Evolutionary conservation across 768 basidiomycete genomes (phyloP).

Genomic region (Suillus ampliporus): DNA sequence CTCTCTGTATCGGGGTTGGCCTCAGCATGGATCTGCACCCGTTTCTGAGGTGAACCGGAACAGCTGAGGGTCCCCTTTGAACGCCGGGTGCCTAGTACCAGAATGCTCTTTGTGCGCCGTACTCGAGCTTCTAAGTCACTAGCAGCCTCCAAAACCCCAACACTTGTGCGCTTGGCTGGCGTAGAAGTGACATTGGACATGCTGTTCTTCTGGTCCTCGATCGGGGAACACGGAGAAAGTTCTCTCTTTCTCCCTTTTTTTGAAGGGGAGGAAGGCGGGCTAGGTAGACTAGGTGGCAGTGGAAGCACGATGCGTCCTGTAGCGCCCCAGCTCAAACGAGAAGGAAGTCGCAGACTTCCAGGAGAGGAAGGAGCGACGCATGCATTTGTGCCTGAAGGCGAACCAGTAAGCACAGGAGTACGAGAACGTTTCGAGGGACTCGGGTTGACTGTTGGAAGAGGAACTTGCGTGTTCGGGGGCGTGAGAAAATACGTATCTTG

Average conservation of each 20-base stretch:
- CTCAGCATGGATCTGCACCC: slow-evolving; percentile 35
- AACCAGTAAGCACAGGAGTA: slow-evolving; percentile 13
- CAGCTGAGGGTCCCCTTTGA: slow-evolving; percentile 26
- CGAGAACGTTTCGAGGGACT: slow-evolving; percentile 34
- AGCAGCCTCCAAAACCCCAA: slow-evolving; percentile 38
- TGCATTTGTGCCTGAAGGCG: background rate
- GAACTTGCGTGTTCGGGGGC: background rate
- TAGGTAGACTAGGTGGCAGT: slow-evolving; percentile 24
- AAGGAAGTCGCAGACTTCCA: slow-evolving; percentile 37
- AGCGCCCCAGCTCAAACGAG: slow-evolving; percentile 36
- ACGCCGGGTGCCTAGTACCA: slow-evolving; percentile 33
- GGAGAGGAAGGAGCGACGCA: slow-evolving; percentile 25
- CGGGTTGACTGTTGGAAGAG: slow-evolving; percentile 8
- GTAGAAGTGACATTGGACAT: background rate
- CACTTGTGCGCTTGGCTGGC: slow-evolving; percentile 26
- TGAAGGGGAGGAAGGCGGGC: slow-evolving; percentile 36
- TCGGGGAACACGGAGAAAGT: slow-evolving; percentile 8
- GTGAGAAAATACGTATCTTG: background rate
- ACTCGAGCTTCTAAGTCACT: slow-evolving; percentile 15
- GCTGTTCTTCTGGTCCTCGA: slow-evolving; percentile 12
- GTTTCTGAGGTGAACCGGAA: slow-evolving; percentile 21
- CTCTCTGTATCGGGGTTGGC: slow-evolving; percentile 18
- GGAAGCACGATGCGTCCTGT: slow-evolving; percentile 24
- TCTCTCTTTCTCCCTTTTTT: slow-evolving; percentile 19
- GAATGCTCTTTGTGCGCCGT: slow-evolving; percentile 34